Percentiles rank a stretch among this genome's conserved stretches.
phyloP scores from a whole-genome alignment of 345 rosid genomes.

The Hevea brasiliensis region DNA sequence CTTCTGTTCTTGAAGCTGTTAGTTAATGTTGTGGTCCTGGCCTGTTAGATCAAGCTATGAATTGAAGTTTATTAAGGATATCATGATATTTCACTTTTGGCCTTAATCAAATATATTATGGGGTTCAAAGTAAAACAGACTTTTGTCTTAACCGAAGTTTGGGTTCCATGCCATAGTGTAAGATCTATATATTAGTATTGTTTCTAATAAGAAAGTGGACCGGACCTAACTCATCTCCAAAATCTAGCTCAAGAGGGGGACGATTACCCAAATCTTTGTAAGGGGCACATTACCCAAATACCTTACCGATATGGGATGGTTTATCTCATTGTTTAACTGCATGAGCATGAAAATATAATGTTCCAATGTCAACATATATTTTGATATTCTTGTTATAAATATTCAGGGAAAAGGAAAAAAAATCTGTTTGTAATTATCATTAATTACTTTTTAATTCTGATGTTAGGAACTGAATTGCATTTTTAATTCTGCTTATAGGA shows the following conservation, averaged over 20 bases:
- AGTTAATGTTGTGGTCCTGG: neutral
- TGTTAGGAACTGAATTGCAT: neutral
- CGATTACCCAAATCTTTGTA: no score
- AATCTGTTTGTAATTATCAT: neutral
- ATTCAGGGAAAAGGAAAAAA: neutral
- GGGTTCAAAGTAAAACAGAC: no score
- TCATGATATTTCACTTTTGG: neutral
- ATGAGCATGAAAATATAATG: neutral
- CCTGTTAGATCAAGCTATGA: neutral
- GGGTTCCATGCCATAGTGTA: no score
- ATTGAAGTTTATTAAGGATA: neutral
- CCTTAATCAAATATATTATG: neutral
- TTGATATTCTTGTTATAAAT: neutral
- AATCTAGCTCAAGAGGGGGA: no score
- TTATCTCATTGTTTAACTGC: no score
- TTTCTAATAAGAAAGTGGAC: no score
- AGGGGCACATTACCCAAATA: no score
- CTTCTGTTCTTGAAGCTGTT: neutral
- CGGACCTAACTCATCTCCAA: no score
- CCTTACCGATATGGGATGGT: no score
- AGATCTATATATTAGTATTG: no score
- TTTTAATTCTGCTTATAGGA: conserved; percentile 49
- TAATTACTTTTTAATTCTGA: no score
- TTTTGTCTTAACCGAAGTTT: no score
- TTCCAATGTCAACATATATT: neutral